Evolutionary conservation across 78 protist genomes (phyloP).

Genomic region (Emiliania huxleyi): DNA sequence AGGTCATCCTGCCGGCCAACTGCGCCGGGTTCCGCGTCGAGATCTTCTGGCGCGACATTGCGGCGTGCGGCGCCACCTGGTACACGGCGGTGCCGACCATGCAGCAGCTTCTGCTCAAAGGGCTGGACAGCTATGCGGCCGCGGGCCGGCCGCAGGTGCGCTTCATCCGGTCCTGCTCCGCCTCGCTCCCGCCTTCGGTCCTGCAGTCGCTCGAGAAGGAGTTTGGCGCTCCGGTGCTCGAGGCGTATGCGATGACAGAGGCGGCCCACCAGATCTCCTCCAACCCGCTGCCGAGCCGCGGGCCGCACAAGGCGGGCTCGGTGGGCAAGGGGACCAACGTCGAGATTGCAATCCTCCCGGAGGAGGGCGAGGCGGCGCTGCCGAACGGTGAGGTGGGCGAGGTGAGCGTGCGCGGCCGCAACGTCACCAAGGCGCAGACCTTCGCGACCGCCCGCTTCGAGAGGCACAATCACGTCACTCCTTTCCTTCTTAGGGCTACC

Average conservation of each 20-base stretch:
- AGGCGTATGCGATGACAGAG: constrained; percentile 10
- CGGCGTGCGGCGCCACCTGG: too few relatives aligned
- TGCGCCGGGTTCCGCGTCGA: too few relatives aligned
- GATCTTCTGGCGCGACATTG: too few relatives aligned
- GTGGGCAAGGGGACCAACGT: not conserved
- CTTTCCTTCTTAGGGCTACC: too few relatives aligned
- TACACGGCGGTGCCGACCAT: too few relatives aligned
- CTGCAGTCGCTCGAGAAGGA: not conserved
- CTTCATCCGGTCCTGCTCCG: too few relatives aligned
- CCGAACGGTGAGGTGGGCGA: not conserved
- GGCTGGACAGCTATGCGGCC: too few relatives aligned
- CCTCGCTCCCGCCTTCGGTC: not conserved
- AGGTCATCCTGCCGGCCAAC: too few relatives aligned
- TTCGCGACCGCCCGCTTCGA: too few relatives aligned
- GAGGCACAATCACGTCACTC: too few relatives aligned
- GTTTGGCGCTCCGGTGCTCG: not conserved
- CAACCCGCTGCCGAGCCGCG: not conserved
- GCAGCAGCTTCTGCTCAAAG: too few relatives aligned
- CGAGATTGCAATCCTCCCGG: not conserved
- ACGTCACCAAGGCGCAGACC: not conserved
- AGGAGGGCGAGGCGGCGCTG: not conserved
- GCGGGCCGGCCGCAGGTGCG: too few relatives aligned
- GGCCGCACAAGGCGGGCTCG: not conserved
- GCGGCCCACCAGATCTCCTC: not conserved
- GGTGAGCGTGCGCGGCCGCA: not conserved